Base-by-base conservation (phyloP, 139 green algal genomes). In the Nannochloris sp. region DNA sequence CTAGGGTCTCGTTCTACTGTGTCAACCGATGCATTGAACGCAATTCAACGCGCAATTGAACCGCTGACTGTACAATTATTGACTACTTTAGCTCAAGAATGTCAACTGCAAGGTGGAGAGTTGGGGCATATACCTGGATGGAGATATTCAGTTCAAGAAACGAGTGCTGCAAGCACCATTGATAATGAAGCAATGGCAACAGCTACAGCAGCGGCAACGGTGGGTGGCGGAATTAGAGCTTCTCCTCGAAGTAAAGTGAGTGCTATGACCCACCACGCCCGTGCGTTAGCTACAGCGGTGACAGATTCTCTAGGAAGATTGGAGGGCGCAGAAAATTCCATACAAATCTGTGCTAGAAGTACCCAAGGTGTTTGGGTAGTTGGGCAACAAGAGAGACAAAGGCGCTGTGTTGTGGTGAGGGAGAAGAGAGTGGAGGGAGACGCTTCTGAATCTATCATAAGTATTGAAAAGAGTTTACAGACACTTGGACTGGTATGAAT, bases 241-340 rank as follows among this genome's bases (percentile, higher is more conserved):
- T 59, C 51, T 2, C 68, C 68, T 13, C 68, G 68, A n/a, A 4
- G 24, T 48, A 75, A 75, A 27, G 45, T 75, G 4, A 61, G 35
- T n/a, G 68, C 68, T 29, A 75, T 71, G 61, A 58, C 27, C 46
- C 68, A 75, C 47, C 61, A 71, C 30, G 61, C 61, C 3, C 59
- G 68, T 35, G 4, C 61, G 4, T 34, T 75, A 47, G 68, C 60
- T 2, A 38, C 68, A 6, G 31, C 46, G 2, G 30, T 65, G 9
- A 35, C 35, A 9, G 61, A 42, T 27, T 65, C 51, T n/a, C 6
- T 78, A 27, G 39, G 10, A 9, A 9, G 3, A 9, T 24, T 39
- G 36, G 24, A 12, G 12, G 48, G 48, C 9, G 48, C 9, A 23
- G 48, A 19, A 59, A 9, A 59, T 9, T 9, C 9, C 37, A 12